A percentile compares a stretch with the other conserved stretches of the same genome.
These are phyloP conservation scores for Linum lewisii DNA, from an alignment of 345 rosid species.

Conservation along the genomic window DNA sequence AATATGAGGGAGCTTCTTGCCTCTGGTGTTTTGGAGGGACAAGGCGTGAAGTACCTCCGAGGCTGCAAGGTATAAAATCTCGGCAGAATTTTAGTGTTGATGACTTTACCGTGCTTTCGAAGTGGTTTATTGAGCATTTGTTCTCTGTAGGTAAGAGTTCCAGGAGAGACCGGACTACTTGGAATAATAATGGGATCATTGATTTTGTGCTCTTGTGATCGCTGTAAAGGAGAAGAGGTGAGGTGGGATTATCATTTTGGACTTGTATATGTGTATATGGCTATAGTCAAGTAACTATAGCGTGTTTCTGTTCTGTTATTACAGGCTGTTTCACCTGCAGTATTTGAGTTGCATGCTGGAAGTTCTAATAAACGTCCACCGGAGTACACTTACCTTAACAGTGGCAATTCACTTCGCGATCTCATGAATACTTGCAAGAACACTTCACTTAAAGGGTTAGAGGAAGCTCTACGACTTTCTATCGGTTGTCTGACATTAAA, in stretches of 20 bases:
- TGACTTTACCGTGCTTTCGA: not conserved
- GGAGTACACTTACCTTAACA: constrained; percentile 63
- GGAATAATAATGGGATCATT: constrained; percentile 63
- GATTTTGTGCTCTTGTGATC: constrained; percentile 58
- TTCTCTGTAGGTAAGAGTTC: constrained; percentile 30
- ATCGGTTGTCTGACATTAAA: constrained; percentile 38
- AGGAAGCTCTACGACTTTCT: constrained; percentile 40
- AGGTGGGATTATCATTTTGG: constrained; percentile 15
- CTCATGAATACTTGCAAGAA: constrained; percentile 68
- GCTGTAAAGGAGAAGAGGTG: constrained; percentile 56
- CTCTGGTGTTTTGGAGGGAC: constrained; percentile 71
- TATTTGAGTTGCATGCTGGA: constrained; percentile 75
- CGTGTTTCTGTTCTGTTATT: not conserved
- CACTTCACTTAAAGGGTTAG: constrained; percentile 46
- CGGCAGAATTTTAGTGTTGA: not conserved
- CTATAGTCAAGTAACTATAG: not conserved
- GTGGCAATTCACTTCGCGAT: constrained; percentile 71
- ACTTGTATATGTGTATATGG: not conserved
- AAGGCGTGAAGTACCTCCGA: constrained; percentile 54
- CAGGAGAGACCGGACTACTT: constrained; percentile 37
- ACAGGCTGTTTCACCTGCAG: constrained; percentile 51
- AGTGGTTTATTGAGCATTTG: not conserved
- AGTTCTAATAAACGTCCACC: constrained; percentile 81
- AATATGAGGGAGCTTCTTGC: constrained; percentile 62
- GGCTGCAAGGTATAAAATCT: constrained; percentile 44